These are phyloP conservation scores for Fusarium xylarioides DNA, from an alignment of 2,329 filamentous ascomycete genomes.

Conservation along the genomic window DNA sequence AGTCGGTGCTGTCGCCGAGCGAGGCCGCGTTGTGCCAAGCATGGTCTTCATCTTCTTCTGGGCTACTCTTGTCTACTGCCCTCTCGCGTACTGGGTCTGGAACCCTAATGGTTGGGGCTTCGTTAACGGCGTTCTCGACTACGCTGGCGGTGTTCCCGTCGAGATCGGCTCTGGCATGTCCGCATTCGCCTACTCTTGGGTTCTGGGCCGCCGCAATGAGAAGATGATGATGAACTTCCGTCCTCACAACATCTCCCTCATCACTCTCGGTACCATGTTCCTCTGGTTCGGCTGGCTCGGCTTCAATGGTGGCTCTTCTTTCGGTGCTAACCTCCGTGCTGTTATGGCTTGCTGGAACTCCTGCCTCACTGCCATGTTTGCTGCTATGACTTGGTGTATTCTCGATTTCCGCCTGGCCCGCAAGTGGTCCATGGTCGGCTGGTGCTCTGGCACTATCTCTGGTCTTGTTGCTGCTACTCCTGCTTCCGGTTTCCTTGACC, in stretches of 20 bases:
- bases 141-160: slow-evolving; percentile 95
- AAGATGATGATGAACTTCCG: slow-evolving; percentile 99
- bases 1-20: slow-evolving; percentile 91
- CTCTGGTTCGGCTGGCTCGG: slow-evolving; percentile 99
- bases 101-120: slow-evolving; percentile 93
- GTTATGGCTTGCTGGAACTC: slow-evolving; percentile 99
- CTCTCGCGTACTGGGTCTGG: slow-evolving; percentile 96
- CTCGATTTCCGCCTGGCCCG: slow-evolving; percentile 94
- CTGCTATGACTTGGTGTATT: slow-evolving; percentile 90
- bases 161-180: slow-evolving; percentile 95
- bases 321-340: slow-evolving; percentile 92
- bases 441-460: slow-evolving; percentile 77
- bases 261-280: slow-evolving; percentile 92
- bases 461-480: slow-evolving; percentile 76
- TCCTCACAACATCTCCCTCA: slow-evolving; percentile 97
- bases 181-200: slow-evolving; percentile 93
- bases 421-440: slow-evolving; percentile 88
- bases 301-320: slow-evolving; percentile 96
- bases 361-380: slow-evolving; percentile 92
- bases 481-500: slow-evolving; percentile 73
- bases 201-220: slow-evolving; percentile 94
- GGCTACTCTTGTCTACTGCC: slow-evolving; percentile 98
- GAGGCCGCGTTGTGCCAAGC: slow-evolving; percentile 88
- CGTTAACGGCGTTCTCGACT: slow-evolving; percentile 92
- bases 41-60: slow-evolving; percentile 97